Percentiles rank a stretch among this genome's conserved stretches.
phyloP scores from a whole-genome alignment of 768 basidiomycete genomes.

The Cystoderma amianthinum region DNA sequence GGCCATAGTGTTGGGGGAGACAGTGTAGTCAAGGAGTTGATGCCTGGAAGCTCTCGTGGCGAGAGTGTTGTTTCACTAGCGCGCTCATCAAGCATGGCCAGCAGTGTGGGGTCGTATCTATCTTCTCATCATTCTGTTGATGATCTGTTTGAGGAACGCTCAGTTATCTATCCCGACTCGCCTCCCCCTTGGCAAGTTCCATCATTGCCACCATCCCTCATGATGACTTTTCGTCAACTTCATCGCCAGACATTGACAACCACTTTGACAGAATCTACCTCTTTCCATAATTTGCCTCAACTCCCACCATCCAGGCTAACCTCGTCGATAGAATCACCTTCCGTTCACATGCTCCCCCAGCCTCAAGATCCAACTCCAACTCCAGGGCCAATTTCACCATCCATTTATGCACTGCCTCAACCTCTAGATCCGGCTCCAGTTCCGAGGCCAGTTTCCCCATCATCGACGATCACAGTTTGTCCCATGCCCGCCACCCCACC shows the following conservation, averaged over 20 bases:
- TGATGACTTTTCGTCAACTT: constrained; percentile 22
- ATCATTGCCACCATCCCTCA: constrained; percentile 20
- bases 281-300: constrained; percentile 16
- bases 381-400: background rate
- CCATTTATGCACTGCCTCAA: too few species aligned
- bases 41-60: constrained; percentile 19
- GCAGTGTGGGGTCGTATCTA: constrained; percentile 33
- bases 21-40: constrained; percentile 22
- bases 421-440: background rate
- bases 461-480: constrained; percentile 27
- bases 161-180: constrained; percentile 10
- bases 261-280: constrained; percentile 22
- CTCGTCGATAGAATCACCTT: constrained; percentile 7
- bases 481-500: constrained; percentile 23
- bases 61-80: constrained; percentile 21
- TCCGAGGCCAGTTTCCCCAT: constrained; percentile 7
- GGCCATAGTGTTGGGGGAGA: constrained; percentile 42
- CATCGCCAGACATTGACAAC: constrained; percentile 19
- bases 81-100: constrained; percentile 32
- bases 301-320: constrained; percentile 17
- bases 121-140: constrained; percentile 75
- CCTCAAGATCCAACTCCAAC: constrained; percentile 5
- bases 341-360: constrained; percentile 24
- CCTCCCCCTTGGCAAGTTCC: constrained; percentile 11
- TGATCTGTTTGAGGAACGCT: constrained; percentile 17